Evolutionary conservation across 192 early-diverging fungal species (phyloP).

Genomic region (Cladochytrium replicatum): DNA sequence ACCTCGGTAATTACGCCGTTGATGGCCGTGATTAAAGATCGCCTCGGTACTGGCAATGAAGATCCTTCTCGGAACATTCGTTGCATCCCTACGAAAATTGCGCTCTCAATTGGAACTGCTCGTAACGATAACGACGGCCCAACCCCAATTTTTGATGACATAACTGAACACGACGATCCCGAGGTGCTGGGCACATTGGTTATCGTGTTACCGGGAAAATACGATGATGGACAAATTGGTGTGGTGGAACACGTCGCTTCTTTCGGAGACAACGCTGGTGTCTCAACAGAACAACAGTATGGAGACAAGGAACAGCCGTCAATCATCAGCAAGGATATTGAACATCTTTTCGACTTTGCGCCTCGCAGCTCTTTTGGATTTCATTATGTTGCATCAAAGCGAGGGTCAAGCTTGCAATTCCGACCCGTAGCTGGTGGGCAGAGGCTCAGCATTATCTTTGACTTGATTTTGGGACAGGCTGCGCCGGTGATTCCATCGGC

Average conservation of each 20-base stretch:
- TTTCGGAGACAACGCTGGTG: background rate
- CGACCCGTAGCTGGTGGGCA: background rate
- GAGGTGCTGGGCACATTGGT: background rate
- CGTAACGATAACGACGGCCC: background rate
- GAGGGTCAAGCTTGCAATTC: background rate
- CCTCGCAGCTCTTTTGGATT: background rate
- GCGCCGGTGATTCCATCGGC: background rate
- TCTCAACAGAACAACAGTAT: background rate
- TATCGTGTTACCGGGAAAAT: background rate
- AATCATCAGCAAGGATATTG: background rate
- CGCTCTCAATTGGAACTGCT: background rate
- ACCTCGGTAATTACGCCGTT: background rate
- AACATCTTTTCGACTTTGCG: background rate
- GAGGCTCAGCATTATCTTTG: background rate
- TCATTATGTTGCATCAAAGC: background rate
- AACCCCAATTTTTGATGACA: background rate
- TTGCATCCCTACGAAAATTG: background rate
- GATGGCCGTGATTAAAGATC: background rate
- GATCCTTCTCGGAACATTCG: background rate
- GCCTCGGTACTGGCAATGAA: background rate
- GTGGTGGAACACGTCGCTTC: background rate
- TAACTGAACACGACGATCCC: background rate
- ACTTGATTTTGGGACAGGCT: background rate
- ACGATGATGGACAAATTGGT: background rate
- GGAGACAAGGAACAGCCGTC: background rate